Conservation (phyloP, 208 protist genomes). For the Trypanosoma vivax region DNA sequence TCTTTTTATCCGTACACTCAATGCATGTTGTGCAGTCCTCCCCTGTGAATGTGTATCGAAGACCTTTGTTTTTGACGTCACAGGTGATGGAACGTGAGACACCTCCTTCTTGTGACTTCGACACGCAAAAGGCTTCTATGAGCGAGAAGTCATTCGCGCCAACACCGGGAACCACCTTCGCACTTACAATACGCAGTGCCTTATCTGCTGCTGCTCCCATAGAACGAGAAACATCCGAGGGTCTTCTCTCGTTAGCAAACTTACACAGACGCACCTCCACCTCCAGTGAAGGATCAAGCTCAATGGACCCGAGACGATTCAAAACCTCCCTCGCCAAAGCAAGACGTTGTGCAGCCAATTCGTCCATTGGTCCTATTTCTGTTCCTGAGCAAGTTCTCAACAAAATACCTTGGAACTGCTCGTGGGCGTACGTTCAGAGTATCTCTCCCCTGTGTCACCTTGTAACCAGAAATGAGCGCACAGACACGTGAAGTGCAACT, state of each 20-base stretch:
- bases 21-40: constrained; percentile 11
- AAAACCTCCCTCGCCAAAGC: constrained; percentile 24
- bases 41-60: constrained; percentile 45
- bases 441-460: too few relatives aligned
- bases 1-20: constrained; percentile 40
- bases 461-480: too few relatives aligned
- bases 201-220: not conserved
- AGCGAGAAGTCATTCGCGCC: constrained; percentile 26
- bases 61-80: constrained; percentile 33
- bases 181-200: constrained; percentile 7
- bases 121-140: constrained; percentile 22
- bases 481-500: too few relatives aligned
- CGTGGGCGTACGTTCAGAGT: too few relatives aligned
- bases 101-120: not conserved
- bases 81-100: constrained; percentile 21
- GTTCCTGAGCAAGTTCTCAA: not conserved
- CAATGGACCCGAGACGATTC: constrained; percentile 18
- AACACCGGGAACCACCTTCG: constrained; percentile 10
- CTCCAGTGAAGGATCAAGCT: constrained; percentile 32
- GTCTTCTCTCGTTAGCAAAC: constrained; percentile 7
- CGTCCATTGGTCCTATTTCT: not conserved
- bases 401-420: too few relatives aligned
- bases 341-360: not conserved
- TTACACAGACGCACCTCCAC: constrained; percentile 63
- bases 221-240: too few relatives aligned